Percentiles rank a stretch among this genome's conserved stretches.
phyloP scores from a whole-genome alignment of 345 rosid genomes.

The Citrus cavaleriei region DNA sequence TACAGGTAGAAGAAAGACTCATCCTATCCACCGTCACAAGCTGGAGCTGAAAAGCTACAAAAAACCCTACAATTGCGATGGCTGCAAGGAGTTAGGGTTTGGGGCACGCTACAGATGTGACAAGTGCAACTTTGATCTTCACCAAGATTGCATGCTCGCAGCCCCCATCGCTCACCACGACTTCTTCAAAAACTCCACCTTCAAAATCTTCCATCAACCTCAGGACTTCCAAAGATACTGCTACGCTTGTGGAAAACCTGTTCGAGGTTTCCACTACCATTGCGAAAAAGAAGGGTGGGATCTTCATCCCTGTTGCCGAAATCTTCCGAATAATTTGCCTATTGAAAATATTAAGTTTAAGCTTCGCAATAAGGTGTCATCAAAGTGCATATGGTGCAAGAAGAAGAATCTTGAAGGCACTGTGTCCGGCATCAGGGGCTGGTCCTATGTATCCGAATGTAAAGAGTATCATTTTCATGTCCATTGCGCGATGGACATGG shows the following conservation, averaged over 20 bases:
- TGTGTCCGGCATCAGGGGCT: neutral
- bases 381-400: constrained; percentile 9
- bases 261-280: constrained; percentile 4
- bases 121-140: constrained; percentile 6
- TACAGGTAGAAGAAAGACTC: neutral
- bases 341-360: neutral
- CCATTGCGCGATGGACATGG: neutral
- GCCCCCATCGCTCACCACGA: neutral
- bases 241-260: constrained; percentile 1
- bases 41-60: neutral
- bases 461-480: constrained; percentile 4
- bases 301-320: constrained; percentile 7
- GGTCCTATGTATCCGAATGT: constrained; percentile 14
- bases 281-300: neutral
- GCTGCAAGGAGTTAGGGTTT: constrained; percentile 8
- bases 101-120: constrained; percentile 11
- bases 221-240: neutral
- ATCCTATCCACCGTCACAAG: neutral
- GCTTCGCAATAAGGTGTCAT: neutral
- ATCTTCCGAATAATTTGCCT: neutral
- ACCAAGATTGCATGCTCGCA: neutral
- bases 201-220: neutral
- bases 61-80: constrained; percentile 13
- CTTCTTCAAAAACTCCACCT: constrained; percentile 1
- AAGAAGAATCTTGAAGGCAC: neutral